phyloP scores from a whole-genome alignment of 2,329 filamentous ascomycete genomes.

The Trichoderma citrinoviride region DNA sequence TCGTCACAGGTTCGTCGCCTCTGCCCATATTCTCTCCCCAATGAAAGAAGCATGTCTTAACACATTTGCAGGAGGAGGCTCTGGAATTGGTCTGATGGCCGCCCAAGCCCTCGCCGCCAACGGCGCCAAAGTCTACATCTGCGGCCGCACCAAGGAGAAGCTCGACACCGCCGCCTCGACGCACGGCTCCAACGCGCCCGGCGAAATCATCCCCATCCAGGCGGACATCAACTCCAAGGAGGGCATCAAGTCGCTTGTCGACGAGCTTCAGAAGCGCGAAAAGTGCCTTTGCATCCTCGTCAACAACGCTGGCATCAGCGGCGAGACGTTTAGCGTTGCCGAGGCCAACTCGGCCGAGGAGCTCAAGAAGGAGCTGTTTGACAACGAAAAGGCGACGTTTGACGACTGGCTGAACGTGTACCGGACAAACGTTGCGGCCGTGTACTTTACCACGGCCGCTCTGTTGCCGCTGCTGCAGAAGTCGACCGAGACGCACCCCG shows the following conservation, averaged over 20 bases:
- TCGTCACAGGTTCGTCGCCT: slow-evolving; percentile 41
- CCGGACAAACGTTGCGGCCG: slow-evolving; percentile 70
- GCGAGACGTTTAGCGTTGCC: slow-evolving; percentile 42
- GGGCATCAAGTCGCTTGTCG: slow-evolving; percentile 55
- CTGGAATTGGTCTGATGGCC: slow-evolving; percentile 68
- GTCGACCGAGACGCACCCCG: slow-evolving; percentile 40
- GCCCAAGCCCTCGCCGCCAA: slow-evolving; percentile 65
- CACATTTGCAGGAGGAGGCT: slow-evolving; percentile 45
- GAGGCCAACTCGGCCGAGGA: slow-evolving; percentile 43
- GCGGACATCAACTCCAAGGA: slow-evolving; percentile 63
- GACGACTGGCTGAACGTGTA: slow-evolving; percentile 72
- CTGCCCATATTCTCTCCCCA: not conserved
- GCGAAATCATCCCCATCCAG: slow-evolving; percentile 57
- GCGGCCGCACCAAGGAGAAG: slow-evolving; percentile 62
- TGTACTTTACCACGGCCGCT: slow-evolving; percentile 63
- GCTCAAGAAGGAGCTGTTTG: slow-evolving; percentile 63
- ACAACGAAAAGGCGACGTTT: slow-evolving; percentile 55
- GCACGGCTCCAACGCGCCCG: slow-evolving; percentile 52
- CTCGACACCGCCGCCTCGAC: slow-evolving; percentile 58
- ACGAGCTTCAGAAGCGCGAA: slow-evolving; percentile 55
- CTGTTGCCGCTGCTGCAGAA: slow-evolving; percentile 61
- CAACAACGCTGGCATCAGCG: slow-evolving; percentile 66
- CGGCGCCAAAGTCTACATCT: slow-evolving; percentile 69
- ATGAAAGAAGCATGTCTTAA: not conserved
- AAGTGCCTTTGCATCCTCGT: slow-evolving; percentile 61